Base-by-base conservation (phyloP, 2,329 filamentous ascomycete species). In the Corinectria fuckeliana region DNA sequence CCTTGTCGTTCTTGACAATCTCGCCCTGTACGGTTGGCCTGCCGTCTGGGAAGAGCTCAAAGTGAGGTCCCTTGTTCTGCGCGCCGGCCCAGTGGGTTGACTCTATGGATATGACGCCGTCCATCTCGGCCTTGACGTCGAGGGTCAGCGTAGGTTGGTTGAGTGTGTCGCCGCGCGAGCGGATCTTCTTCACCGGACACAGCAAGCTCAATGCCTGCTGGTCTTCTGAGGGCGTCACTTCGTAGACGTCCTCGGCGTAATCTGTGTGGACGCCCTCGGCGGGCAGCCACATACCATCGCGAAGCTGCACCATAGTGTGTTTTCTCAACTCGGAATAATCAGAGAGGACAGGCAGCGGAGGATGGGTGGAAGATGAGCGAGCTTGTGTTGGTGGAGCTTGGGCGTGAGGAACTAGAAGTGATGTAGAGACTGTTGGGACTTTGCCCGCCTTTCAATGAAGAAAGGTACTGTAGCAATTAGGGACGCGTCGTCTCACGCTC, bases 191-290 rank as follows among this genome's bases (percentile, higher is more conserved):
- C 2, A 81, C 84, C 4, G 85, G 85, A 64, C 84, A 88, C 2
- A 87, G 76, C 30, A 88, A 76, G 26, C 76, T 81, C 52, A 87
- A 60, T n/a, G 78, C 78, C 59, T 80, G 80, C 16, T 78, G 76
- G 61, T 77, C 77, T 23, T 79, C 73, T 2, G 75, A 78, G 51
- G 82, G 71, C 3, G 79, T 80, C 55, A 80, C 73, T 21, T 79
- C 78, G 65, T 83, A 82, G 14, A 90, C 78, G 61, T 90, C 86
- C 73, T 90, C 87, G 30, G 87, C 88, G 66, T 89, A 89, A 69
- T 89, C 85, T 23, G 87, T 80, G 49, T 80, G 78, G 71, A 87
- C 81, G 61, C 82, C 84, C 73, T 87, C 83, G 56, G 83, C 85
- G 39, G 82, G 80, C 48, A 89, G 77, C 88, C 88, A 90, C 87